Percentiles rank a stretch among this genome's conserved stretches.
Conservation (phyloP, 306 rosid genomes). For the Ziziphus jujuba region DNA sequence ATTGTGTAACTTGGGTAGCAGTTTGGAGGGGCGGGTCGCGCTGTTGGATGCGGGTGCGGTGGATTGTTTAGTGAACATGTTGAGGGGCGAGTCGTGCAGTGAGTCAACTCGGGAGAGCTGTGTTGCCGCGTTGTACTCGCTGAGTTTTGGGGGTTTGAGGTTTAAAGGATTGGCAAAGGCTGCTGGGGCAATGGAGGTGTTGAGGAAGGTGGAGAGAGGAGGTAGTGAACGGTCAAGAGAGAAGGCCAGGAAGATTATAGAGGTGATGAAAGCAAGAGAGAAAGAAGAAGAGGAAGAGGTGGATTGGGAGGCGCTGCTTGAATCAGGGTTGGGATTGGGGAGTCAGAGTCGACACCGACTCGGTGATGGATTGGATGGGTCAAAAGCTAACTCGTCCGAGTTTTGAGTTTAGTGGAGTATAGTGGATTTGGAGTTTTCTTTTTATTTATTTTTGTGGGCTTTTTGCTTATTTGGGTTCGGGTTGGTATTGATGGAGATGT, state of each 20-base stretch:
- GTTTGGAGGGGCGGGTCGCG: constrained; percentile 65
- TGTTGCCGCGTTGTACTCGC: constrained; percentile 46
- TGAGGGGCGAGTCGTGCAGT: constrained; percentile 21
- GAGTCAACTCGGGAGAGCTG: constrained; percentile 61
- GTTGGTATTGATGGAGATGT: neutral
- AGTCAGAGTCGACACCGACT: constrained; percentile 23
- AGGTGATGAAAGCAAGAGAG: constrained; percentile 49
- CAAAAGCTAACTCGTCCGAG: constrained; percentile 39
- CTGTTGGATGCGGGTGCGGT: constrained; percentile 81
- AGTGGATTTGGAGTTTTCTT: neutral
- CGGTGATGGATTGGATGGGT: constrained; percentile 21
- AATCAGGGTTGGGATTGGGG: constrained; percentile 46
- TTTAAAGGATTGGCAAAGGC: constrained; percentile 71
- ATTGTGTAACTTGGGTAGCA: constrained; percentile 54
- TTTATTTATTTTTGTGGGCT: neutral
- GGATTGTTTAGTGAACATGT: constrained; percentile 50
- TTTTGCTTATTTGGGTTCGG: neutral
- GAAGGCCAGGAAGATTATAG: constrained; percentile 58
- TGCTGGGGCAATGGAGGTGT: constrained; percentile 46
- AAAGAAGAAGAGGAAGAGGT: constrained; percentile 55
- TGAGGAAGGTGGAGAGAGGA: constrained; percentile 54
- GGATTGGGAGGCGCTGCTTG: constrained; percentile 79
- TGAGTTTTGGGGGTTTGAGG: constrained; percentile 81
- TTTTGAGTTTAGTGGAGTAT: constrained; percentile 61
- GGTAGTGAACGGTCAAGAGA: constrained; percentile 51